phyloP scores from a whole-genome alignment of 352 stramenopile genomes.

The Pythium chondricola region DNA sequence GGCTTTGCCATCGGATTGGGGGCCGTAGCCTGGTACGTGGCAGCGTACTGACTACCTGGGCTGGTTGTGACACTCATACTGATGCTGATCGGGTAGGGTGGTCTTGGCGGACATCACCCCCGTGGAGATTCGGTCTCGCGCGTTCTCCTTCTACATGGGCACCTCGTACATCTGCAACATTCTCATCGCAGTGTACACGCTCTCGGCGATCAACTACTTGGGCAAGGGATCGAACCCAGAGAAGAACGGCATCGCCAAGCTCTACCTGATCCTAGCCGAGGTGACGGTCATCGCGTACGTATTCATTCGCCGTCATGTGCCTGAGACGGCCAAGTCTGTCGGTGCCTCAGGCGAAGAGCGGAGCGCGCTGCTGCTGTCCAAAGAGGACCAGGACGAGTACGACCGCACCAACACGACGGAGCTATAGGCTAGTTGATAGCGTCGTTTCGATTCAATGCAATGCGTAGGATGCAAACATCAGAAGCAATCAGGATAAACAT shows the following conservation, averaged over 20 bases:
- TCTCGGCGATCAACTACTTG: constrained; percentile 73
- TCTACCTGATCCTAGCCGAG: constrained; percentile 74
- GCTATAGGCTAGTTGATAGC: constrained; percentile 28
- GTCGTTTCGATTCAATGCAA: too few relatives aligned
- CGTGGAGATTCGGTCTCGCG: constrained; percentile 75
- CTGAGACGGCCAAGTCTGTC: constrained; percentile 48
- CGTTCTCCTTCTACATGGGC: constrained; percentile 82
- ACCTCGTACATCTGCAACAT: constrained; percentile 86
- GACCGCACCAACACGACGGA: constrained; percentile 38
- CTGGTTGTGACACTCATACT: not conserved
- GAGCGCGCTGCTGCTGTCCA: constrained; percentile 32
- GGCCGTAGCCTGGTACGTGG: constrained; percentile 63
- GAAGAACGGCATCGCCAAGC: constrained; percentile 81
- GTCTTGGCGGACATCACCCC: constrained; percentile 85
- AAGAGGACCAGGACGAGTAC: constrained; percentile 29
- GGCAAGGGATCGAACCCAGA: constrained; percentile 51
- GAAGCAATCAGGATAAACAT: too few relatives aligned
- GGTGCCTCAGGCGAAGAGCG: constrained; percentile 23
- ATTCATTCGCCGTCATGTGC: constrained; percentile 49
- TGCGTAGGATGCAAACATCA: too few relatives aligned
- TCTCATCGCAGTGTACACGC: constrained; percentile 62
- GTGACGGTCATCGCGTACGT: constrained; percentile 30
- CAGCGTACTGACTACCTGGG: not conserved
- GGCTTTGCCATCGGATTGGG: constrained; percentile 83
- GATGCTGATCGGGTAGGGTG: constrained; percentile 37